Base-by-base conservation (phyloP, 805 yeast species). In the Pichia californica region DNA sequence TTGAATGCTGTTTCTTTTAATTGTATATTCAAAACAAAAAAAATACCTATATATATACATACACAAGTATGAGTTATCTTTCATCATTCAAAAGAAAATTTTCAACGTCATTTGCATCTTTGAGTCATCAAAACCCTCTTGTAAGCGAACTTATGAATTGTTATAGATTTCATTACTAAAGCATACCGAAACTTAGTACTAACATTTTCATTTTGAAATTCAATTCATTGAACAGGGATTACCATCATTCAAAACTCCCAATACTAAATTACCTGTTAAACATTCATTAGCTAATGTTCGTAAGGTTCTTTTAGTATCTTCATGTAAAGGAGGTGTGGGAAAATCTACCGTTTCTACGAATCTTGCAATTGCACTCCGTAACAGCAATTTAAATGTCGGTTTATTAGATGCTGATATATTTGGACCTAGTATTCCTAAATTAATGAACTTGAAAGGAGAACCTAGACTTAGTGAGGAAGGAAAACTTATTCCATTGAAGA, bases 261-360 rank as follows among this genome's bases (percentile, higher is more conserved):
- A 70, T 61, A 66, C 76, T 7, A 69, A 72, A 1, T 56, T 81
- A 1, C 85, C 87, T 0, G 61, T 77, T 9, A 73, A 67, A 45
- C 76, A 70, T 45, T 60, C 62, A 15, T 74, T 87, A 27, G 75
- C 81, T 0, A 75, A 75, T n/a, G 91, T 83, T 2, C 62, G 68
- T 7, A 77, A 73, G 40, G 70, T 85, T 2, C 49, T 87, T 1
- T 69, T 85, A 2, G 88, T 83, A 0, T 71, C 88, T 0, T 81
- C 88, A 2, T 87, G 86, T 3, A 83, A 83, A 56, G 91, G 91
- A 3, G 91, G 91, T 0, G 91, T 83, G 10, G 91, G 91, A 0
- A 83, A 83, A 56, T 81, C 88, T 2, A 83, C 91, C 0, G 85
- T 83, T 1, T 66, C 82, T 1, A 79, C 78, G 7, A 87, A 87